These are phyloP conservation scores for Eucalyptus cloeziana DNA, from an alignment of 345 rosid genomes.

Conservation along the genomic window DNA sequence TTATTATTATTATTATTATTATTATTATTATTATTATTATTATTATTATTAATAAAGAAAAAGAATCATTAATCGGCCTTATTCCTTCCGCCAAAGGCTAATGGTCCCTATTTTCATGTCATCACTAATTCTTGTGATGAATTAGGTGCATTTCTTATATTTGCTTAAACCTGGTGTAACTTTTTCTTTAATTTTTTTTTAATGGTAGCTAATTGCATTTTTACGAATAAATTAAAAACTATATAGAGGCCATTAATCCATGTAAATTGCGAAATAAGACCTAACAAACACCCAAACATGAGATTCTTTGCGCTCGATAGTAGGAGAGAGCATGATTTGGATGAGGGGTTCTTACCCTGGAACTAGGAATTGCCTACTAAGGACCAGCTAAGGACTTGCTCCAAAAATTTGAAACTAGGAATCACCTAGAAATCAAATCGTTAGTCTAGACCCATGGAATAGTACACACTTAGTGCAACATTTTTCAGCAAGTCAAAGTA, in stretches of 20 bases:
- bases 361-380: accelerated
- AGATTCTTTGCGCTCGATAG: background rate
- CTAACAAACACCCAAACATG: background rate
- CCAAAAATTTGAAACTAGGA: too few relatives aligned
- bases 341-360: accelerated
- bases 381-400: accelerated
- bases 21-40: too few relatives aligned
- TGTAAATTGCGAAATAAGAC: background rate
- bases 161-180: background rate
- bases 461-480: too few relatives aligned
- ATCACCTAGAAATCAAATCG: accelerated
- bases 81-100: background rate
- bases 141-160: background rate
- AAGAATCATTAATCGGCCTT: background rate
- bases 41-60: background rate
- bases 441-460: accelerated
- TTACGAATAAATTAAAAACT: background rate
- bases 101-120: background rate
- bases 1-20: too few relatives aligned
- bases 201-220: background rate
- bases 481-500: too few relatives aligned
- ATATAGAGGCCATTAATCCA: background rate
- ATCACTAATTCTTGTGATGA: background rate
- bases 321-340: too few relatives aligned
- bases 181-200: background rate